Conservation (phyloP, 352 stramenopile species). For the Globisporangium nagaii region DNA sequence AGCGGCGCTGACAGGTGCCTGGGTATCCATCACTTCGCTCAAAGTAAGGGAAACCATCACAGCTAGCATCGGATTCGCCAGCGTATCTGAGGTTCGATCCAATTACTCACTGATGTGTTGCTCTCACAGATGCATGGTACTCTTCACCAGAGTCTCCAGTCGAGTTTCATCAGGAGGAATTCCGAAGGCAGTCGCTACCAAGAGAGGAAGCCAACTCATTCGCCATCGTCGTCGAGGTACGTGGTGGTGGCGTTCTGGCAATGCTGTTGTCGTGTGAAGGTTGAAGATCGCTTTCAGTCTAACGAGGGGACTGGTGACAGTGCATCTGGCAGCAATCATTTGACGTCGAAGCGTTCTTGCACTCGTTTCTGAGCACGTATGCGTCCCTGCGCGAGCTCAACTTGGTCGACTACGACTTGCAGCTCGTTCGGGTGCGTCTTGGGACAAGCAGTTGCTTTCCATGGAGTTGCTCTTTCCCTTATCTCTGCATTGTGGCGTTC, state of each 20-base stretch:
- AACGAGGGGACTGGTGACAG: too few relatives aligned
- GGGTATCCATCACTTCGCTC: conserved; percentile 19
- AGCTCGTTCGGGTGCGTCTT: conserved; percentile 47
- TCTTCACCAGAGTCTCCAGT: conserved; percentile 33
- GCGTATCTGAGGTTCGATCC: too few relatives aligned
- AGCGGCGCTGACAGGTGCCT: not conserved
- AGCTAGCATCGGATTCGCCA: not conserved
- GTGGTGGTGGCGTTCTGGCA: too few relatives aligned
- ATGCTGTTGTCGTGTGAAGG: not conserved
- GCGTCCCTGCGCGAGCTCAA: conserved; percentile 27
- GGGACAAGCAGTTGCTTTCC: too few relatives aligned
- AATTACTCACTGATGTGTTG: not conserved
- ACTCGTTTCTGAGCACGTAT: conserved; percentile 38
- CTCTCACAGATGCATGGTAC: conserved; percentile 30
- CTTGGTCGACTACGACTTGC: conserved; percentile 61
- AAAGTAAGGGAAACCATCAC: conserved; percentile 16
- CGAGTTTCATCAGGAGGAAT: conserved; percentile 15
- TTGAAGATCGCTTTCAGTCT: too few relatives aligned
- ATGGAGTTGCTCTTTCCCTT: too few relatives aligned
- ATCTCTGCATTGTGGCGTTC: too few relatives aligned
- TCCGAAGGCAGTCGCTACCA: not conserved
- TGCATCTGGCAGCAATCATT: conserved; percentile 43
- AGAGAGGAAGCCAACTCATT: not conserved
- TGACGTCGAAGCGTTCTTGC: conserved; percentile 53
- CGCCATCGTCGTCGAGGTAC: conserved; percentile 16